These are phyloP conservation scores for Colletotrichum lentis DNA, from an alignment of 2,329 filamentous ascomycete species.

Conservation along the genomic window DNA sequence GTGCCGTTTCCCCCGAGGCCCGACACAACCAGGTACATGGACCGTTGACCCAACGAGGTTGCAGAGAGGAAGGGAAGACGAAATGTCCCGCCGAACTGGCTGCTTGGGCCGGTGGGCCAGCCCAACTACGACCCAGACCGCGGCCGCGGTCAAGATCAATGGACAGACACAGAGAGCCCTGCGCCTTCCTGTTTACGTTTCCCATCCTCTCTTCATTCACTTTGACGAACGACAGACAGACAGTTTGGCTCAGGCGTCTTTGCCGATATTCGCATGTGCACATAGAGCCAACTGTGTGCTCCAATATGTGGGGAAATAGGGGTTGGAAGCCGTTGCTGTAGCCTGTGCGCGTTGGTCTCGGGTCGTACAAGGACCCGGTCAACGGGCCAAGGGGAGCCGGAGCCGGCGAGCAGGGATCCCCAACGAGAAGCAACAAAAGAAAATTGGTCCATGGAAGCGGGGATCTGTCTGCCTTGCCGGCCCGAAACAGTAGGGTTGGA, in stretches of 20 bases:
- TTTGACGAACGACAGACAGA: not conserved
- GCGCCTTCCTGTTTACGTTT: not conserved
- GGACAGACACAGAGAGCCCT: not conserved
- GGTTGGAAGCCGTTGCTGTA: not conserved
- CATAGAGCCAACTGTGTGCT: conserved; percentile 12
- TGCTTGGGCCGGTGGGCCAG: not conserved
- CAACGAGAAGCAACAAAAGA: not conserved
- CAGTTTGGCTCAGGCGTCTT: not conserved
- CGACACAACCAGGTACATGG: conserved; percentile 31
- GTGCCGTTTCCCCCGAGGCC: conserved; percentile 26
- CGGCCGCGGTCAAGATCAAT: not conserved
- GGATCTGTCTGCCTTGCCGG: not conserved
- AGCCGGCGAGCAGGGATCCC: conserved; percentile 19
- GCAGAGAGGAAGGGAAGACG: conserved; percentile 1
- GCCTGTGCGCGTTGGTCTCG: conserved; percentile 29
- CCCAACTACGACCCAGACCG: not conserved
- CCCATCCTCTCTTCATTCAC: not conserved
- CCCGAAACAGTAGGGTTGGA: not conserved
- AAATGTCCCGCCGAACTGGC: conserved; percentile 8
- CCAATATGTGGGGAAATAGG: conserved; percentile 13
- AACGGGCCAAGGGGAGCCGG: conserved; percentile 29
- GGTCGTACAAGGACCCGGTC: conserved; percentile 26
- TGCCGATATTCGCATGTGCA: not conserved
- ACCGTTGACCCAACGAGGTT: not conserved
- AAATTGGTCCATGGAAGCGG: not conserved